Percentiles rank a stretch among this genome's conserved stretches.
These are phyloP conservation scores for Pichia sp. DNA, from an alignment of 1,139 yeast genomes.

Conservation along the genomic window DNA sequence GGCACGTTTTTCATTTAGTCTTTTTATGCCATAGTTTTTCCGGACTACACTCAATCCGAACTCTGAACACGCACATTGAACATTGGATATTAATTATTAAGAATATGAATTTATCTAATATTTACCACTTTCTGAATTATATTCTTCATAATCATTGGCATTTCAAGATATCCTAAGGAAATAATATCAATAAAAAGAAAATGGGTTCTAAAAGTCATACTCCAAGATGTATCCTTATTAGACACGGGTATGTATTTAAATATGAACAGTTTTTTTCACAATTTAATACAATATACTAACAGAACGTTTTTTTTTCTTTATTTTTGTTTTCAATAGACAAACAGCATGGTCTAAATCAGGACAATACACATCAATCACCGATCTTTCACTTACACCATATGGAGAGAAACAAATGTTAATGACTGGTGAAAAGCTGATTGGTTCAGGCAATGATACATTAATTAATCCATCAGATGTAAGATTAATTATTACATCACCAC, in stretches of 20 bases:
- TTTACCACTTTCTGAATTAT: too few species aligned
- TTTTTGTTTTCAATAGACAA: constrained; percentile 40
- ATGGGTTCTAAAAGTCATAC: constrained; percentile 32
- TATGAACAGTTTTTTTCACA: too few species aligned
- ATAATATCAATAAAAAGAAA: background rate
- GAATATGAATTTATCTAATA: too few species aligned
- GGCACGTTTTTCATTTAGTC: too few species aligned
- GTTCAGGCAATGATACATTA: constrained; percentile 43
- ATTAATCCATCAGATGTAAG: constrained; percentile 60
- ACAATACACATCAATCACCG: constrained; percentile 83
- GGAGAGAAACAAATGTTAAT: constrained; percentile 72
- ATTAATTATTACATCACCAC: constrained; percentile 69
- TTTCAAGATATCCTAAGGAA: too few species aligned
- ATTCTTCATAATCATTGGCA: too few species aligned
- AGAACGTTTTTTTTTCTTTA: background rate
- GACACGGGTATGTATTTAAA: constrained; percentile 34
- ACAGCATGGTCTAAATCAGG: constrained; percentile 95
- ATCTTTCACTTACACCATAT: constrained; percentile 65
- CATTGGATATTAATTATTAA: too few species aligned
- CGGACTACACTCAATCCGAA: too few species aligned
- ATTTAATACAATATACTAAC: constrained; percentile 29
- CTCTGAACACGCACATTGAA: too few species aligned
- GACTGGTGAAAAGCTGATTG: constrained; percentile 69
- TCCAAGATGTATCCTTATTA: constrained; percentile 74
- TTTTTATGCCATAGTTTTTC: too few species aligned